Conservation (phyloP, 805 yeast species). For the Wickerhamomyces hampshirensis region DNA sequence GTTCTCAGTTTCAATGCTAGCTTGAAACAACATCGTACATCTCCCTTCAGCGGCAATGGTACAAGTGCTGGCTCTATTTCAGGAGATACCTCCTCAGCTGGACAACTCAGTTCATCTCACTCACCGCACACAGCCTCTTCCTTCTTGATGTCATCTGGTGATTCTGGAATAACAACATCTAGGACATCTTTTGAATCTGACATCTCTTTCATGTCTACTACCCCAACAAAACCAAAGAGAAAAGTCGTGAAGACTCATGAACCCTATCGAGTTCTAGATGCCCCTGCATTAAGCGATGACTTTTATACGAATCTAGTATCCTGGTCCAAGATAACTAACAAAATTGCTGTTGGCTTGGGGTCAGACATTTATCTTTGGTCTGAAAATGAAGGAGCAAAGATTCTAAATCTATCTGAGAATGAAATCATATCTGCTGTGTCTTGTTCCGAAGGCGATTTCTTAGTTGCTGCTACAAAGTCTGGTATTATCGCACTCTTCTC, state of each 20-base stretch:
- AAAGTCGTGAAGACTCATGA: slow-evolving; percentile 32
- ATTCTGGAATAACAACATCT: too few species aligned
- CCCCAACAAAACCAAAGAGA: slow-evolving; percentile 16
- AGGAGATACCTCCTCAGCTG: too few species aligned
- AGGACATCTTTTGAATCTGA: too few species aligned
- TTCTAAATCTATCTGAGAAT: slow-evolving; percentile 33
- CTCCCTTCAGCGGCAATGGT: background rate
- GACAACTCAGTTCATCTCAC: too few species aligned
- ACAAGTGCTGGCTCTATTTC: too few species aligned
- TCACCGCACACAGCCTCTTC: too few species aligned
- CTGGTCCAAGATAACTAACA: slow-evolving; percentile 53
- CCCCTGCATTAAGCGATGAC: slow-evolving; percentile 71
- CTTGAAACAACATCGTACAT: slow-evolving; percentile 1
- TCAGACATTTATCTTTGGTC: slow-evolving; percentile 60
- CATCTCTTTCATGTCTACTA: slow-evolving; percentile 8
- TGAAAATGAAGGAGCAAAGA: slow-evolving; percentile 40
- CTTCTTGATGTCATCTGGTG: slow-evolving; percentile 6
- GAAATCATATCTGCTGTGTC: slow-evolving; percentile 54
- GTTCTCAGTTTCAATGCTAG: slow-evolving; percentile 33
- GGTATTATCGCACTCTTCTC: slow-evolving; percentile 50
- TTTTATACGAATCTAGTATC: slow-evolving; percentile 71
- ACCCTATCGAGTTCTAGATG: slow-evolving; percentile 54
- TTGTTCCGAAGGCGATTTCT: slow-evolving; percentile 42
- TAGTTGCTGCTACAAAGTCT: slow-evolving; percentile 53
- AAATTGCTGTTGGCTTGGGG: slow-evolving; percentile 65